Evolutionary conservation across 805 yeast species (phyloP), one percentile per base, ranked within the genome.

Genomic region (Hanseniaspora guilliermondii): DNA sequence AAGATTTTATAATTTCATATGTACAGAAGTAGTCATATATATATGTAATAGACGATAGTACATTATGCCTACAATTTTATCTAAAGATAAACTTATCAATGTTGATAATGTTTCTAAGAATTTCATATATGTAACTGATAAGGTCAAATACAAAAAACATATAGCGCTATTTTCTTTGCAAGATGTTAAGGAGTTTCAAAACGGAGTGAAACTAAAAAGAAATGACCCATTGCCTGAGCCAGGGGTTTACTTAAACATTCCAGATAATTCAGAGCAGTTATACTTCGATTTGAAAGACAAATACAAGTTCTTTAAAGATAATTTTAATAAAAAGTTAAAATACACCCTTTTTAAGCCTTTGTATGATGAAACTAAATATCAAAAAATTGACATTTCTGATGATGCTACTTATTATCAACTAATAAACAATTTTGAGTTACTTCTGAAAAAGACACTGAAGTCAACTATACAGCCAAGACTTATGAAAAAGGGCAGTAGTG

Each of bases 321-420:
- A 44, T 9, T 52, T 52, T 32, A 44, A 44, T n/a, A 52, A 52
- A 37, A 45, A 52, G 2, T 38, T 52, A 3, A 52, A 52, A 24
- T 52, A 44, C n/a, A 44, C 55, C 21, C 47, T 52, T 14, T 52
- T 52, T 12, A 52, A 52, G 25, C 55, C 55, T 27, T 17, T 52
- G 1, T 12, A n/a, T 8, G 27, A n/a, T 7, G 14, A 27, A 21
- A 3, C 16, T 16, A 25, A 24, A 4, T 16, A 35, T 6, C n/a
- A 22, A 9, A 39, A 50, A n/a, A n/a, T 25, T 7, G 46, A 42
- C 19, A 42, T 49, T 4, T 35, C n/a, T 9, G 19, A 41, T 8
- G 55, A 52, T 21, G 11, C 22, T 1, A 9, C 5, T 4, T 44
- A 36, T 12, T 11, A 36, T 6, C 21, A 35, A 7, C 30, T 36